phyloP scores from a whole-genome alignment of 2,329 filamentous ascomycete genomes.

The Falciphora oryzae region DNA sequence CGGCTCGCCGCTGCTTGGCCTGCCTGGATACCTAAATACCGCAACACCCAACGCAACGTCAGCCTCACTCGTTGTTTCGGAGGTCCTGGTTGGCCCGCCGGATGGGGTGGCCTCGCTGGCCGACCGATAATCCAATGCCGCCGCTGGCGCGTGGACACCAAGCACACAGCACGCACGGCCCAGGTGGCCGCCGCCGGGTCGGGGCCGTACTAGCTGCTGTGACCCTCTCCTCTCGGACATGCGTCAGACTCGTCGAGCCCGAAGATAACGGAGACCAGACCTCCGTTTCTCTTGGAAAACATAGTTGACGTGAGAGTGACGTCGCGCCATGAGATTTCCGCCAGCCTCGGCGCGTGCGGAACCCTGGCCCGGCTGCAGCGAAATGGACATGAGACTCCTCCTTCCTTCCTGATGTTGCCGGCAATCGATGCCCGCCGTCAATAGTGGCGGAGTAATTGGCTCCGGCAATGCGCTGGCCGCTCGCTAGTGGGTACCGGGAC shows the following conservation, averaged over 20 bases:
- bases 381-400: neutral
- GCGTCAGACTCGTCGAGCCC: no score
- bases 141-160: neutral
- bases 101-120: neutral
- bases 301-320: neutral
- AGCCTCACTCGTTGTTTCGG: neutral
- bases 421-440: neutral
- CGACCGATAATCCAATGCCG: neutral
- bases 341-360: no score
- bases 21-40: slow-evolving; percentile 1
- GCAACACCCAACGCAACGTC: slow-evolving; percentile 1
- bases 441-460: neutral
- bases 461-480: neutral
- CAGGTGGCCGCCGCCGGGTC: neutral
- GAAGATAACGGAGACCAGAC: neutral
- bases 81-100: neutral
- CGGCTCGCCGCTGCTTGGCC: no score
- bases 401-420: neutral
- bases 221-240: neutral
- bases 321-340: no score
- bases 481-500: neutral
- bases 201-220: neutral
- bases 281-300: neutral
- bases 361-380: no score
- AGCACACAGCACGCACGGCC: neutral